Base-by-base conservation (phyloP, 805 yeast species). In the Trichomonascus vanleenenianus region DNA sequence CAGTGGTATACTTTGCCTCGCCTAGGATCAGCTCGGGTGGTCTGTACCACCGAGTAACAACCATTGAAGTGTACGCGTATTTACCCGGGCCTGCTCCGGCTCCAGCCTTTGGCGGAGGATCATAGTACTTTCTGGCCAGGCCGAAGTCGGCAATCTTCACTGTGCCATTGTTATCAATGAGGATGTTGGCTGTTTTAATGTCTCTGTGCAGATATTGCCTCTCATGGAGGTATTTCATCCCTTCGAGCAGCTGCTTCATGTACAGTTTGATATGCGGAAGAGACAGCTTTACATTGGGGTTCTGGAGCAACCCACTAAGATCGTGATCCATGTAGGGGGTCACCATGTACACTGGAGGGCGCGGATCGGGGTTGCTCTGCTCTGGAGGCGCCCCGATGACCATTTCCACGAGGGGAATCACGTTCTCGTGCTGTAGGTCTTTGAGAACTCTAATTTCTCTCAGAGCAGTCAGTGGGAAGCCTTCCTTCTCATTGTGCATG, bases 141-240 rank as follows among this genome's bases (percentile, higher is more conserved):
- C 99, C 98, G 62, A 93, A 94, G 66, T 93, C 99, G 2, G 96
- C 98, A 40, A 93, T 78, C 58, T 91, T 91, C 33, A 94, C 70
- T 7, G 78, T 67, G 0, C 98, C 98, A 43, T 72, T 67, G 43
- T 72, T 75, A 56, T 84, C 89, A 7, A 93, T 73, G 33, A 93
- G 72, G 30, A 93, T 84, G 57, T 93, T 93, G n/a, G 98, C 96
- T 0, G 97, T 88, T 63, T 93, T 93, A 48, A 93, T 85, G 59
- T 93, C 99, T 47, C 99, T 74, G 62, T 93, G 99, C 62, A 83
- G 56, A 58, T 73, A 72, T 52, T 75, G 64, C 52, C 65, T 55
- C 39, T 60, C 66, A 59, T 93, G 99, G 27, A 93, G 76, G 58
- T 81, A 93, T 49, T 84, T 78, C 33, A 93, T 73, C 6, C 97